phyloP scores from a whole-genome alignment of 768 basidiomycete genomes.

The Boletellus ananas region DNA sequence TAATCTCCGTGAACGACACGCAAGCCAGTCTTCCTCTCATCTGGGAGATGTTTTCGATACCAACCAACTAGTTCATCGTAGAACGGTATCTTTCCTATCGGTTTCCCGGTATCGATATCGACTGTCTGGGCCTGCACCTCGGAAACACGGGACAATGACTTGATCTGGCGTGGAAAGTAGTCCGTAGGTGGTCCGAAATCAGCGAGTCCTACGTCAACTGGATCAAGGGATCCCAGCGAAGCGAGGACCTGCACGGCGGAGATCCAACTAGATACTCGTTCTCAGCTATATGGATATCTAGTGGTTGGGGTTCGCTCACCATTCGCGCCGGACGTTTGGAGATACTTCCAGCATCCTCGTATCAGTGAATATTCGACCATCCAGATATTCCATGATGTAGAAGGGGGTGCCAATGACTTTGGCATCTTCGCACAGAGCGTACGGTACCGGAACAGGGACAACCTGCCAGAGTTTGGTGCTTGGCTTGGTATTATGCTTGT shows the following conservation, averaged over 20 bases:
- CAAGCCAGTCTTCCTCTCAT: slow-evolving; percentile 68
- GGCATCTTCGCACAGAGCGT: slow-evolving; percentile 76
- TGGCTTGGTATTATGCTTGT: slow-evolving; percentile 60
- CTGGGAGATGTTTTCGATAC: slow-evolving; percentile 73
- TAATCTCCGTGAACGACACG: slow-evolving; percentile 98
- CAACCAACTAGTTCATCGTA: slow-evolving; percentile 71
- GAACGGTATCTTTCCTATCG: slow-evolving; percentile 68
- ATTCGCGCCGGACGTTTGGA: slow-evolving; percentile 60
- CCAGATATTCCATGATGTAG: slow-evolving; percentile 95
- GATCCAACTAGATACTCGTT: slow-evolving; percentile 57
- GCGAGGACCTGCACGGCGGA: slow-evolving; percentile 70
- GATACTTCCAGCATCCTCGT: slow-evolving; percentile 67
- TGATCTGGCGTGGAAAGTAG: slow-evolving; percentile 94
- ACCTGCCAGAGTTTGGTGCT: slow-evolving; percentile 45
- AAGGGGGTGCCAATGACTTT: slow-evolving; percentile 83
- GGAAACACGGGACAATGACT: slow-evolving; percentile 79
- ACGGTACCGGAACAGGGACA: slow-evolving; percentile 85
- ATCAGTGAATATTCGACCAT: slow-evolving; percentile 93
- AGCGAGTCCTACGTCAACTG: slow-evolving; percentile 60
- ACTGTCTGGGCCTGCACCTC: slow-evolving; percentile 65
- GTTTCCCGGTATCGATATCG: slow-evolving; percentile 59
- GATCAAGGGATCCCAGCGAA: slow-evolving; percentile 60
- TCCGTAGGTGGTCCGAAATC: slow-evolving; percentile 69
- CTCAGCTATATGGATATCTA: not conserved
- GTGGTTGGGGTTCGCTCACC: slow-evolving; percentile 43